Evolutionary conservation across 2,329 filamentous ascomycete species (phyloP).

Genomic region (Trichoderma atrobrunneum): DNA sequence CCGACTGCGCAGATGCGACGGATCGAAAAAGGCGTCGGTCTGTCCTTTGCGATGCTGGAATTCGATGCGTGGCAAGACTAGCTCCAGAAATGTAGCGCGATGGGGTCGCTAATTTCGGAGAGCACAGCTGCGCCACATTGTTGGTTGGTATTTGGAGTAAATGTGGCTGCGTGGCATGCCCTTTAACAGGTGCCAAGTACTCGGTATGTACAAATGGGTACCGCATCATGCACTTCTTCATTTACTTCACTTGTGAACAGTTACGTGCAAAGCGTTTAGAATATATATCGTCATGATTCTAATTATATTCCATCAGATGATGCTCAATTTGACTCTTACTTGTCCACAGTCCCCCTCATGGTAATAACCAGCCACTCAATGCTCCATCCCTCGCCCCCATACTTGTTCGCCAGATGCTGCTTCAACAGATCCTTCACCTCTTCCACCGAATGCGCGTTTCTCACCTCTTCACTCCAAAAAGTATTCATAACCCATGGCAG

Average conservation of each 20-base stretch:
- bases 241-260: not conserved
- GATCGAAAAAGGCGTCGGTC: not conserved
- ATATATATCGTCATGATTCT: not conserved
- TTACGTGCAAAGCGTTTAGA: not conserved
- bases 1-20: not conserved
- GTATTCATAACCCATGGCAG: slow-evolving; percentile 36
- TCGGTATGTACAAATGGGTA: not conserved
- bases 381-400: slow-evolving; percentile 31
- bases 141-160: not conserved
- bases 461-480: slow-evolving; percentile 41
- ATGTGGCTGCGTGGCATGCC: not conserved
- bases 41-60: not conserved
- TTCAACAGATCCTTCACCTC: slow-evolving; percentile 38
- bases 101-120: not conserved
- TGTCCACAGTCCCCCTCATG: slow-evolving; percentile 27
- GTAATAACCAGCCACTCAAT: slow-evolving; percentile 28
- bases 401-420: slow-evolving; percentile 40
- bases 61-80: slow-evolving; percentile 9
- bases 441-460: slow-evolving; percentile 33
- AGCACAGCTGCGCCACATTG: not conserved
- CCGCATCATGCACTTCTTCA: not conserved
- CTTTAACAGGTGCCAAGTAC: not conserved
- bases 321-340: not conserved
- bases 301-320: not conserved
- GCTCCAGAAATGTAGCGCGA: not conserved